A percentile compares a stretch with the other conserved stretches of the same genome.
Evolutionary conservation across 306 rosid species (phyloP).

Genomic region (Arachis hypogaea): DNA sequence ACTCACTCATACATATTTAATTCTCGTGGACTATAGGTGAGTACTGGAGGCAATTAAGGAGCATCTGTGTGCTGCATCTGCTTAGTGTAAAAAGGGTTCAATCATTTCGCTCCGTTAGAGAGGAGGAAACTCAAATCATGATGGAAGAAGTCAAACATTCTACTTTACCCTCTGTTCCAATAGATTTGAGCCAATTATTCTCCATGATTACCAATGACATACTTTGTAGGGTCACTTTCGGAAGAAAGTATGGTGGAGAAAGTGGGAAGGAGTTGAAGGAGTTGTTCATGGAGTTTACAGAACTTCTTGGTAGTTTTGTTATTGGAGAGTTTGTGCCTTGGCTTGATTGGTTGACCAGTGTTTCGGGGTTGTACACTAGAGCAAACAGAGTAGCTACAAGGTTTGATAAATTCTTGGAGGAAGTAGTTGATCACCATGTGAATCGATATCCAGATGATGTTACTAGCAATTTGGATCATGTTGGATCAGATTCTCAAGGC

Average conservation of each 20-base stretch:
- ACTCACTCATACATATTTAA: too few relatives aligned
- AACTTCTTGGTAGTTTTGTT: slow-evolving; percentile 38
- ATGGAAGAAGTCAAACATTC: slow-evolving; percentile 23
- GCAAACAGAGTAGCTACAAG: slow-evolving; percentile 43
- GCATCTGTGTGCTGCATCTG: slow-evolving; percentile 40
- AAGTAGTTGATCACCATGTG: slow-evolving; percentile 48
- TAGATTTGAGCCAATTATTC: slow-evolving; percentile 46
- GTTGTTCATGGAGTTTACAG: slow-evolving; percentile 34
- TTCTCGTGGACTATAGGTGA: slow-evolving; percentile 24
- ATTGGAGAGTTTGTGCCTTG: slow-evolving; percentile 52
- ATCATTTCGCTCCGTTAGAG: slow-evolving; percentile 31
- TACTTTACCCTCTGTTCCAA: background rate
- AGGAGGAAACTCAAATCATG: slow-evolving; percentile 33
- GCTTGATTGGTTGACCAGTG: slow-evolving; percentile 47
- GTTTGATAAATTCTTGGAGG: slow-evolving; percentile 49
- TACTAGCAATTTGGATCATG: background rate
- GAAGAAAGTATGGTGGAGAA: slow-evolving; percentile 44
- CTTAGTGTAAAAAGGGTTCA: slow-evolving; percentile 31
- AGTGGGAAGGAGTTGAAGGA: slow-evolving; percentile 32
- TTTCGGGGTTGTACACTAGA: slow-evolving; percentile 41
- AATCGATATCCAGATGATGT: background rate
- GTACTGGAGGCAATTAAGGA: slow-evolving; percentile 50
- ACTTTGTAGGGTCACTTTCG: slow-evolving; percentile 54
- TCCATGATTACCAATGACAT: slow-evolving; percentile 38
- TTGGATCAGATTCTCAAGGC: background rate